Evolutionary conservation across 1,284 basidiomycete genomes (phyloP), one percentile per base, ranked within the genome.

Genomic region (Mycosarcoma maydis): DNA sequence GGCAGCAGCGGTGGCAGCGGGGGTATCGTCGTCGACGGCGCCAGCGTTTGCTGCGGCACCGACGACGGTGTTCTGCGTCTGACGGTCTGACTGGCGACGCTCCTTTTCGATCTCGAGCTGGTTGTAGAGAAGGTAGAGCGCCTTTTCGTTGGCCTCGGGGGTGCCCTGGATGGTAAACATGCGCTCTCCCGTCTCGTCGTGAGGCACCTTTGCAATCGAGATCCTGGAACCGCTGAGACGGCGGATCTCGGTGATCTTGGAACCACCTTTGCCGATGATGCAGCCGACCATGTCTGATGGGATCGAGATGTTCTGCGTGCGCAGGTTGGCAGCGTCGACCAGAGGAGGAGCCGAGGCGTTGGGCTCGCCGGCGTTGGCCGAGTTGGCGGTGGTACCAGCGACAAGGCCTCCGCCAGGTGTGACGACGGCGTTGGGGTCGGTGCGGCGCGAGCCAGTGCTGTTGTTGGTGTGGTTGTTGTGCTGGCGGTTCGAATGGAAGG

Each of bases 131-230:
- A 98, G 85, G 87, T 95, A 98, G 52, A 98, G 85, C 3, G 95
- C 95, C 61, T 72, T 73, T 42, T 76, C 73, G 58, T 72, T 75
- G 30, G 71, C 67, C 84, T 97, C 94, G 46, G 93, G 90, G 6
- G 94, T 94, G 57, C 95, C 95, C 61, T 97, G 88, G 81, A 98
- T 98, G 60, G 96, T 97, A 85, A 98, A 98, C 94, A 98, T 97
- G 75, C 95, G 87, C 85, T 98, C 95, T 75, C 95, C 95, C 46
- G 93, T 94, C 80, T 98, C 96, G 80, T 98, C 95, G 80, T 98
- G 95, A 20, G 95, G 93, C 46, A 92, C 91, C 85, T 98, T 98
- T 76, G 95, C 96, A 77, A 98, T 98, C 57, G 90, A 92, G 83
- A 98, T 98, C 84, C 94, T 92, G 72, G 92, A 94, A 40, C 95